Evolutionary conservation across 1,139 yeast genomes (phyloP).

Genomic region (Nematodospora anomalae): DNA sequence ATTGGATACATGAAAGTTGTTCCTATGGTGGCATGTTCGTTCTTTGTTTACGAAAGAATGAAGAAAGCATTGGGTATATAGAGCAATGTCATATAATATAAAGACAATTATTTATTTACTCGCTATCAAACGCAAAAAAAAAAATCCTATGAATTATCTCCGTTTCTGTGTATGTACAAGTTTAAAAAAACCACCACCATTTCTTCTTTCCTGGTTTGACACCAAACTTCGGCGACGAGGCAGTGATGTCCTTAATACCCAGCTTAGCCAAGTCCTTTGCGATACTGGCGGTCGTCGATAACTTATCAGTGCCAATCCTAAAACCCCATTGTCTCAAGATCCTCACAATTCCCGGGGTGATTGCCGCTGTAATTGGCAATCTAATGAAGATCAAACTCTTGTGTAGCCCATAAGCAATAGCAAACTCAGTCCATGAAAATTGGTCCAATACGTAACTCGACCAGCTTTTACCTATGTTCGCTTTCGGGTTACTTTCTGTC

Average conservation of each 20-base stretch:
- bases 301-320: constrained; percentile 59
- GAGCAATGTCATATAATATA: too few species aligned
- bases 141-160: constrained; percentile 4
- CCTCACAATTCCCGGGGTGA: constrained; percentile 78
- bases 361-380: constrained; percentile 87
- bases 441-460: constrained; percentile 19
- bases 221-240: constrained; percentile 52
- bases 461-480: constrained; percentile 4
- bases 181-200: constrained; percentile 61
- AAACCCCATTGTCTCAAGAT: constrained; percentile 76
- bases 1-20: constrained; percentile 93
- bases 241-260: constrained; percentile 32
- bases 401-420: constrained; percentile 91
- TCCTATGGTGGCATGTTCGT: constrained; percentile 97
- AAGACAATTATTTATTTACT: constrained; percentile 2
- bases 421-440: constrained; percentile 65
- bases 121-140: constrained; percentile 1
- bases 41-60: constrained; percentile 87
- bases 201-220: constrained; percentile 49
- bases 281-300: constrained; percentile 33
- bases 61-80: constrained; percentile 66
- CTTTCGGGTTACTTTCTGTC: constrained; percentile 9
- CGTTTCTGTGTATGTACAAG: constrained; percentile 7
- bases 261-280: constrained; percentile 19
- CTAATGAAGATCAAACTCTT: constrained; percentile 80